Base-by-base conservation (phyloP, 345 rosid genomes). In the Dimocarpus longan region DNA sequence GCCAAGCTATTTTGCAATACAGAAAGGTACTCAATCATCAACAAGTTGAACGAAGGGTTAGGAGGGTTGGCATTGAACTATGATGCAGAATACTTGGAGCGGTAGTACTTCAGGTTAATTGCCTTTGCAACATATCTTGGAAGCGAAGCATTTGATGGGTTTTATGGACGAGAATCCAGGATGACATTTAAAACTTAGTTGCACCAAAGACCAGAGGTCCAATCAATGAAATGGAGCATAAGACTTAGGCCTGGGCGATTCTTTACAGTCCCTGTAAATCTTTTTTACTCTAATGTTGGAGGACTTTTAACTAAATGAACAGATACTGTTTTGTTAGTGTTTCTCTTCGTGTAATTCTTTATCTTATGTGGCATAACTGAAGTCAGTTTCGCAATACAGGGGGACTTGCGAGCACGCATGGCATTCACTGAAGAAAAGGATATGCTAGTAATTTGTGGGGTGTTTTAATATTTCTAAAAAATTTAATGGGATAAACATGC, bases 101-200 rank as follows among this genome's bases (percentile, higher is more conserved):
- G 97, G 73, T 93, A 95, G 71, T 93, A 95, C 81, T 95, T 93
- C 72, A 91, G 91, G 60, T 87, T 95, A 86, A 95, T 95, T 89
- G 96, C 99, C 28, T 93, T 96, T 84, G 95, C 99, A 46, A 95
- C 99, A 39, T 96, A 96, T 86, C 94, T 95, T 78, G 98, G 99
- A 83, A 93, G 98, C 80, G 89, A 90, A 84, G 93, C 95, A 79
- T 92, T 92, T 84, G 98, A 96, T 84, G 97, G 92, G 64, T 92
- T 89, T 73, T 93, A 94, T 83, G 91, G 86, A 60, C 92, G 89
- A 87, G 99, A 84, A 75, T 74, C 85, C 68, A 89, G 80, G 84
- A 88, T 92, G 91, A 90, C 97, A 37, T 96, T 92, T 85, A 94
- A 96, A 86, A 88, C 76, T 73, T 96, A 95, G 98, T 84, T 92